Base-by-base conservation (phyloP, 306 rosid species). In the Lathyrus tuberosus region DNA sequence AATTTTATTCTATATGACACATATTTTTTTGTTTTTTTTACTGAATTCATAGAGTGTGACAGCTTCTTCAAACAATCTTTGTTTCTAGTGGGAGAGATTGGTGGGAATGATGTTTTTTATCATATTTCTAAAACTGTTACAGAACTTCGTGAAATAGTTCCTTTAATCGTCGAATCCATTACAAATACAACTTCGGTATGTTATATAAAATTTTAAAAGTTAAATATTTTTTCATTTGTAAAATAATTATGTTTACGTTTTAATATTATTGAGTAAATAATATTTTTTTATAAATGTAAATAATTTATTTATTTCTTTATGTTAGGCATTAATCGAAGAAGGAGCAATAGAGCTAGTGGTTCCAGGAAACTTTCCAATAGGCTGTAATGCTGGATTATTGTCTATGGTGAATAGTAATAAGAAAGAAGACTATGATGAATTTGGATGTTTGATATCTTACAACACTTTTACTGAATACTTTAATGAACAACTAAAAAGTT, bases 391-490 rank as follows among this genome's bases (percentile, higher is more conserved):
- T 22, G 22, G 0, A 3, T 56, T 15, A 65, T 59, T 82, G 41
- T 66, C 83, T 0, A 3, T 41, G 15, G 64, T 67, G 26, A 33
- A 42, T 26, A 79, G 49, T 76, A 53, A 41, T 46, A 59, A 7
- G 42, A 42, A 3, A 40, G 66, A 13, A 77, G 35, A 53, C 15
- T 53, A 22, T 2, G 85, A 86, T 52, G 31, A 73, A 74, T 52
- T 52, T 65, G 84, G 91, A 20, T 86, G 88, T 28, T 75, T 86
- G 73, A 78, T 69, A 77, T 60, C 72, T 6, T 67, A 64, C 70
- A 86, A 86, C 54, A 26, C 53, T 16, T 78, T 83, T 8, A 41
- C 69, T 0, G 58, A 74, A 76, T 69, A 69, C 31, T 81, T 72
- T 11, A 83, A 81, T 28, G 54, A 30, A 6, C 67, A 73, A 20